Evolutionary conservation across 2,329 filamentous ascomycete species (phyloP).

Genomic region (Ophiostoma ulmi): DNA sequence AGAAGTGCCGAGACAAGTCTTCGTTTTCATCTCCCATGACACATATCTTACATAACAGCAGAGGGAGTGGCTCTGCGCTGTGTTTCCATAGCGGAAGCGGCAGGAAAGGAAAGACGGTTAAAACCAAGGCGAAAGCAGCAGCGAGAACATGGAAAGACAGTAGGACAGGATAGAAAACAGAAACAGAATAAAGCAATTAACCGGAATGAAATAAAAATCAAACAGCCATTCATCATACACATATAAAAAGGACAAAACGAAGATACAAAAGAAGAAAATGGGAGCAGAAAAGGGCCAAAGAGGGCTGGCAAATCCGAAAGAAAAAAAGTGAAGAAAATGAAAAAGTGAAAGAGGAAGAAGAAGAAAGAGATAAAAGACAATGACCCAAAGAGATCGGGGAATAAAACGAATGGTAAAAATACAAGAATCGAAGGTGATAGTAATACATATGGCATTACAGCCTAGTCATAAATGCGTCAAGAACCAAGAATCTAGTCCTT

Average conservation of each 20-base stretch:
- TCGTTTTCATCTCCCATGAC: constrained; percentile 7
- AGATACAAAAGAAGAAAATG: neutral
- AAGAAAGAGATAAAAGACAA: neutral
- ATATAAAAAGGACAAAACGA: neutral
- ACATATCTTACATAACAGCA: constrained; percentile 4
- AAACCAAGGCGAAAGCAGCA: neutral
- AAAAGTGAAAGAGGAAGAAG: neutral
- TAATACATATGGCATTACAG: neutral
- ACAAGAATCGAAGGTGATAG: constrained; percentile 10
- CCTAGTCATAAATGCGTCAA: neutral
- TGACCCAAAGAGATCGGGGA: constrained; percentile 15
- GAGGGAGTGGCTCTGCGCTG: too few relatives aligned
- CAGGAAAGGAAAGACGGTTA: neutral
- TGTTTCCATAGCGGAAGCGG: too few relatives aligned
- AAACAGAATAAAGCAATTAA: neutral
- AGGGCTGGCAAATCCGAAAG: neutral
- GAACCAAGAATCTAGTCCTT: constrained; percentile 23
- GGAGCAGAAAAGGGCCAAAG: neutral
- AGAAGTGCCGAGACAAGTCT: constrained; percentile 1
- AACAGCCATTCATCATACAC: constrained; percentile 7
- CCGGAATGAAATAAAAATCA: neutral
- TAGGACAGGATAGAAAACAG: neutral
- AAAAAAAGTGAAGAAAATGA: neutral
- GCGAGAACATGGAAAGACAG: neutral
- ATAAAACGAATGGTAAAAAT: constrained; percentile 16